Evolutionary conservation across 179 eudicot genomes (phyloP).

Genomic region (Beta corolliflora): DNA sequence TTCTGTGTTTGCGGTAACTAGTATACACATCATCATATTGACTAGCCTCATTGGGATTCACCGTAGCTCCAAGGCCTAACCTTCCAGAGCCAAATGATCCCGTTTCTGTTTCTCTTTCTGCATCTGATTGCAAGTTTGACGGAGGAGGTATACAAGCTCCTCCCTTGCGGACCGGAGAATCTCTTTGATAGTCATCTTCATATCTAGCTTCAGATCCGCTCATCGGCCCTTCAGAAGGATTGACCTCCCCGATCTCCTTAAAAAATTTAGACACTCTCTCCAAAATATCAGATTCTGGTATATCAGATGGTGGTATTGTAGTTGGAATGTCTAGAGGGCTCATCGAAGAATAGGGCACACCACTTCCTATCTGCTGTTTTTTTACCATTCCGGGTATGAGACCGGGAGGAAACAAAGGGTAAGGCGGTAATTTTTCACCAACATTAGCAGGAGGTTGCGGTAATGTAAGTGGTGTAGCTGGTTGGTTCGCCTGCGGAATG

Average conservation of each 20-base stretch:
- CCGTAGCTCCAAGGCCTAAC: slow-evolving; percentile 83
- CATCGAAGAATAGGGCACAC: slow-evolving; percentile 96
- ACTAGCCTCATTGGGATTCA: slow-evolving; percentile 67
- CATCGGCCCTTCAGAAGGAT: slow-evolving; percentile 92
- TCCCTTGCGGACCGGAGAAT: slow-evolving; percentile 73
- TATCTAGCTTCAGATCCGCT: slow-evolving; percentile 55
- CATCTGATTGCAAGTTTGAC: slow-evolving; percentile 55
- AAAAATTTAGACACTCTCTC: slow-evolving; percentile 87
- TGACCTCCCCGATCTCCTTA: slow-evolving; percentile 89
- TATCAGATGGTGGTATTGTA: slow-evolving; percentile 71
- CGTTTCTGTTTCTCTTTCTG: slow-evolving; percentile 53
- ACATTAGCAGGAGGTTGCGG: slow-evolving; percentile 37
- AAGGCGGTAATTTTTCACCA: slow-evolving; percentile 77
- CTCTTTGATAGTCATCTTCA: slow-evolving; percentile 69
- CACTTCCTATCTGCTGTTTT: slow-evolving; percentile 93
- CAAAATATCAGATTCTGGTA: slow-evolving; percentile 69
- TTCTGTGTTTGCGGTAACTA: slow-evolving; percentile 85
- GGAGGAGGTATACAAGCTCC: slow-evolving; percentile 99
- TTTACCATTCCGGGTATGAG: slow-evolving; percentile 95
- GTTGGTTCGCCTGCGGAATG: slow-evolving; percentile 50
- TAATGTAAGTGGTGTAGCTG: slow-evolving; percentile 35
- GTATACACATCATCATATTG: slow-evolving; percentile 94
- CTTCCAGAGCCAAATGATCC: slow-evolving; percentile 69
- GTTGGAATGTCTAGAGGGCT: slow-evolving; percentile 97
- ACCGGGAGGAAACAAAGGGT: slow-evolving; percentile 95